Percentiles rank a stretch among this genome's conserved stretches.
These are phyloP conservation scores for Leishmania tropica DNA, from an alignment of 208 protist species.

Conservation along the genomic window DNA sequence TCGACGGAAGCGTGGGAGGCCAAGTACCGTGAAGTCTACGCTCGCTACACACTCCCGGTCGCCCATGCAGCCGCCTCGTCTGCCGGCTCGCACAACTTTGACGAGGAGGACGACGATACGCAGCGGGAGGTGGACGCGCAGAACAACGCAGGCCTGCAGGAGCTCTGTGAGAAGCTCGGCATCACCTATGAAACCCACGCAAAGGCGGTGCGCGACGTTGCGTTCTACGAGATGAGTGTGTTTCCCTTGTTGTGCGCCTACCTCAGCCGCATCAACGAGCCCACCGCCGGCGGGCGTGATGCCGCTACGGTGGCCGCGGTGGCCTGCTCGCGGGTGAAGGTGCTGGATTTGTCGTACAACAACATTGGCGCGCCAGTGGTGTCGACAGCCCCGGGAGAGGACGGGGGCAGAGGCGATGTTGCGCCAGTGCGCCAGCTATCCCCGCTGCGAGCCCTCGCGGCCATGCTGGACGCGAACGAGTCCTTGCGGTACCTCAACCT, in stretches of 20 bases:
- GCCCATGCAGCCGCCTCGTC: slow-evolving; percentile 1
- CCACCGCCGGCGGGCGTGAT: slow-evolving; percentile 5
- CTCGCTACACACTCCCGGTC: slow-evolving; percentile 65
- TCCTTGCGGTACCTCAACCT: slow-evolving; percentile 82
- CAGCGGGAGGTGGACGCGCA: slow-evolving; percentile 33
- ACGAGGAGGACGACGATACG: slow-evolving; percentile 31
- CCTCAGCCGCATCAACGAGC: slow-evolving; percentile 42
- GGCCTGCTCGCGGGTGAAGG: slow-evolving; percentile 34
- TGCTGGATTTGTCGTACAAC: slow-evolving; percentile 55
- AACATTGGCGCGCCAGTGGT: slow-evolving; percentile 32
- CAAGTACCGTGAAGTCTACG: slow-evolving; percentile 51
- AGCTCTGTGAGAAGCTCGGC: slow-evolving; percentile 51
- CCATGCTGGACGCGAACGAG: slow-evolving; percentile 77
- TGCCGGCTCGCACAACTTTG: not conserved
- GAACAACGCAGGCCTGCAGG: slow-evolving; percentile 68
- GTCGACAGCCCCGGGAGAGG: slow-evolving; percentile 2
- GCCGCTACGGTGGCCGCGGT: slow-evolving; percentile 10
- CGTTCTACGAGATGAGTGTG: slow-evolving; percentile 62
- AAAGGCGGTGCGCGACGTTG: slow-evolving; percentile 54
- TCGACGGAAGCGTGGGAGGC: slow-evolving; percentile 44
- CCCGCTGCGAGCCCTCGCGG: slow-evolving; percentile 58
- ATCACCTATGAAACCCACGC: slow-evolving; percentile 67
- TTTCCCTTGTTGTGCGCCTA: slow-evolving; percentile 66
- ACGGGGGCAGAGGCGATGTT: slow-evolving; percentile 6
- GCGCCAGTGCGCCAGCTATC: slow-evolving; percentile 34